Evolutionary conservation across 2,329 filamentous ascomycete species (phyloP), one percentile per base, ranked within the genome.

Genomic region (Penicillium concentricum): DNA sequence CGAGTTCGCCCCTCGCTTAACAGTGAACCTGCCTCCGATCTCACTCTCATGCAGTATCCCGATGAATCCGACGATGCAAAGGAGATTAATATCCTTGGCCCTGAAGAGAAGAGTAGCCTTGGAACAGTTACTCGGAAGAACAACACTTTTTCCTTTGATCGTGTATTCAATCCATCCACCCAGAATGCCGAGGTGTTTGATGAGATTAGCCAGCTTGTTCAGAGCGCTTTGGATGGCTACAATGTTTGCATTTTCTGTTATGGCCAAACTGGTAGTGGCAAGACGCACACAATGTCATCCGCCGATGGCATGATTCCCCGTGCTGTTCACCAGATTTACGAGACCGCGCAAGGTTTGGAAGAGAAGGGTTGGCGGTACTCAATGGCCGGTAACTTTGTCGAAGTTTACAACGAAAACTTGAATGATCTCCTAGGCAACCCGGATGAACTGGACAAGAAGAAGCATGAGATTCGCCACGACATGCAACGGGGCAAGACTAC

Each of bases 201-300:
- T 54, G 94, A 99, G 72, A 97, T 97, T 70, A 95, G 91, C 55
- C 94, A 99, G 72, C 84, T 99, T 34, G 92, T 99, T 1, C 94
- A 99, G 75, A 96, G 91, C 65, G 94, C 95, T 0, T 82, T 99
- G 38, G 94, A 99, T 69, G 94, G 94, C 1, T 99, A 96, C 79
- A 99, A 97, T 66, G 94, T 99, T 50, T 97, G 93, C 75, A 97
- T 99, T 61, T 96, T 99, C 77, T 97, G 92, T 71, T 99, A 99
- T 70, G 94, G 94, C 42, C 94, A 99, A 74, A 99, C 94, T 0
- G 94, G 94, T 4, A 94, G 92, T 18, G 94, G 94, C 58, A 99
- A 99, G 81, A 99, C 94, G 0, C 90, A 88, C 71, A 97, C 94
- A 4, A 99, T 99, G 94, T 95, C 90, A 10, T 89, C 88, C 0